phyloP scores from a whole-genome alignment of 2,329 filamentous ascomycete genomes.

The Aspergillus japonicus region DNA sequence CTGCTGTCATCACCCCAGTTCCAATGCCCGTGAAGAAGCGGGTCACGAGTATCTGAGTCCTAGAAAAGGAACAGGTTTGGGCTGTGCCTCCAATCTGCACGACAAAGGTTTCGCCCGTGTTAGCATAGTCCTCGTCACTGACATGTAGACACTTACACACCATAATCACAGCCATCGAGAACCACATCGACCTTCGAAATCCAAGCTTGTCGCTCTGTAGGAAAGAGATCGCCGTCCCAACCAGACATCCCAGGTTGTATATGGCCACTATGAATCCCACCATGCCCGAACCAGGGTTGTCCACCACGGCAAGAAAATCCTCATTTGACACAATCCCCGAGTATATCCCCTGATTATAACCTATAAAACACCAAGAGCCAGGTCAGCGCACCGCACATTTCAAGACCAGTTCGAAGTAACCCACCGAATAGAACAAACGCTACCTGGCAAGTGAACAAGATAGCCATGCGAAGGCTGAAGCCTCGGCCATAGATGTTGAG shows the following conservation, averaged over 20 bases:
- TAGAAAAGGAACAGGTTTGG: constrained; percentile 34
- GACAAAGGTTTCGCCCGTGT: constrained; percentile 6
- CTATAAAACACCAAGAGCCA: constrained; percentile 20
- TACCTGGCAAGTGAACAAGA: constrained; percentile 26
- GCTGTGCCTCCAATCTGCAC: constrained; percentile 35
- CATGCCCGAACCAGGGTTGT: constrained; percentile 37
- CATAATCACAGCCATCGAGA: constrained; percentile 35
- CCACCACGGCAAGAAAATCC: constrained; percentile 45
- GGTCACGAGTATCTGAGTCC: constrained; percentile 41
- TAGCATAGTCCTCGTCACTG: not conserved
- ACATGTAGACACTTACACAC: constrained; percentile 15
- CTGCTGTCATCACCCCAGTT: constrained; percentile 46
- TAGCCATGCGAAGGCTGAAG: constrained; percentile 27
- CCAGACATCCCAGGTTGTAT: constrained; percentile 47
- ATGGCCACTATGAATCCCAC: constrained; percentile 46
- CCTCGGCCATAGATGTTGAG: constrained; percentile 29
- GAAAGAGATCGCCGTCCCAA: constrained; percentile 35
- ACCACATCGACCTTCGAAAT: constrained; percentile 35
- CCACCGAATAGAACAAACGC: constrained; percentile 29
- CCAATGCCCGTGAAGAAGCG: constrained; percentile 53
- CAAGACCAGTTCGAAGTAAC: not conserved
- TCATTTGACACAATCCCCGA: constrained; percentile 49
- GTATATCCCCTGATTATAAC: constrained; percentile 53
- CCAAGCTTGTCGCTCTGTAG: constrained; percentile 33
- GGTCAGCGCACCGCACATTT: constrained; percentile 10